Evolutionary conservation across 2,329 filamentous ascomycete species (phyloP).

Genomic region (Cytospora piceicola): DNA sequence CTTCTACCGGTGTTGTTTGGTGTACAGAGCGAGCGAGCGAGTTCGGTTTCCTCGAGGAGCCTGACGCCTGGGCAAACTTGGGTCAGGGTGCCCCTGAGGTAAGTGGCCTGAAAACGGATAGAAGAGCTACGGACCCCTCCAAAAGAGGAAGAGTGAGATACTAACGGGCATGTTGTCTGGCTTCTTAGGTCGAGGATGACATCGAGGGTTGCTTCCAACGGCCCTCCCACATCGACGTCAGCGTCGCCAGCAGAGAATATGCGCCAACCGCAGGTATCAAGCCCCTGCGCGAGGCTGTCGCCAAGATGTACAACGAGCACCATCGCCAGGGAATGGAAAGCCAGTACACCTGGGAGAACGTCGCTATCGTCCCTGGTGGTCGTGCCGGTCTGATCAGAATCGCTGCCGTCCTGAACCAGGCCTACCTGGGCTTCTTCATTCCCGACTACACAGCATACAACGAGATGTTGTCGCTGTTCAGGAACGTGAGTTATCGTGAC

Average conservation of each 20-base stretch:
- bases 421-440: slow-evolving; percentile 92
- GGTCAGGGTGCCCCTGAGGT: slow-evolving; percentile 54
- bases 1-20: slow-evolving; percentile 94
- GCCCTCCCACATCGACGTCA: slow-evolving; percentile 77
- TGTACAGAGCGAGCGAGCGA: slow-evolving; percentile 85
- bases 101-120: slow-evolving; percentile 2
- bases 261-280: slow-evolving; percentile 94
- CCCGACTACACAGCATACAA: slow-evolving; percentile 96
- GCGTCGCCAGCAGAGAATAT: slow-evolving; percentile 82
- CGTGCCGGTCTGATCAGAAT: slow-evolving; percentile 92
- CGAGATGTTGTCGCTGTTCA: slow-evolving; percentile 94
- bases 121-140: neutral
- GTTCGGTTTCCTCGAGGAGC: slow-evolving; percentile 84
- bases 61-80: slow-evolving; percentile 85
- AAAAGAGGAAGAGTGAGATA: neutral
- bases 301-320: slow-evolving; percentile 89
- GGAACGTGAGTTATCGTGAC: slow-evolving; percentile 65
- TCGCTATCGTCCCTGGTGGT: slow-evolving; percentile 92
- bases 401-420: slow-evolving; percentile 89
- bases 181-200: slow-evolving; percentile 73
- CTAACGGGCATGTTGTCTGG: neutral
- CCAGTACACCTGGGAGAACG: slow-evolving; percentile 97
- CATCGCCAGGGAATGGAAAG: slow-evolving; percentile 85
- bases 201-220: slow-evolving; percentile 88
- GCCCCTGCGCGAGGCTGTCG: slow-evolving; percentile 84